Conservation (phyloP, 2,329 filamentous ascomycete genomes). For the Penicillium polonicum region DNA sequence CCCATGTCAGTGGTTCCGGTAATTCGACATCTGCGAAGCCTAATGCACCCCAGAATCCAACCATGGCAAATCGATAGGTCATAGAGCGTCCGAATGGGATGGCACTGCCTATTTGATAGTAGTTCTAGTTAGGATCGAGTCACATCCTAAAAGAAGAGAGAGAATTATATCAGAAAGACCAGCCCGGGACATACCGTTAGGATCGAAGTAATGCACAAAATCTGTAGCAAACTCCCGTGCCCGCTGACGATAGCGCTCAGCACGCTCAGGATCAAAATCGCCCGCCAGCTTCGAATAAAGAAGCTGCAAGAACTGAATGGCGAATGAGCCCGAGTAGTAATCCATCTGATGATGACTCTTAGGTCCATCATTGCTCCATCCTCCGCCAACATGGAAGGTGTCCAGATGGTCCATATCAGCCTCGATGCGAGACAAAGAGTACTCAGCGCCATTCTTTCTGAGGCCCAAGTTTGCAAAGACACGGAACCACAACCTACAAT, state of each 20-base stretch:
- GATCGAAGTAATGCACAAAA: slow-evolving; percentile 73
- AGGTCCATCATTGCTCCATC: slow-evolving; percentile 80
- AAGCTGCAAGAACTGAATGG: slow-evolving; percentile 76
- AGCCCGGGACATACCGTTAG: slow-evolving; percentile 50
- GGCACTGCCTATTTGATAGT: slow-evolving; percentile 50
- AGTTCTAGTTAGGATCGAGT: neutral
- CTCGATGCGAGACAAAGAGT: slow-evolving; percentile 67
- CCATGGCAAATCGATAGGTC: slow-evolving; percentile 81
- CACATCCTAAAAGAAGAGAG: neutral
- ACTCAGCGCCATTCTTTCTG: slow-evolving; percentile 70
- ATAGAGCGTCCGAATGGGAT: slow-evolving; percentile 77
- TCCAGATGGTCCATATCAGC: slow-evolving; percentile 75
- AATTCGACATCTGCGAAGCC: slow-evolving; percentile 74
- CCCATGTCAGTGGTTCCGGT: slow-evolving; percentile 71
- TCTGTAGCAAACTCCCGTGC: slow-evolving; percentile 67
- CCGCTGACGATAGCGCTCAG: slow-evolving; percentile 67
- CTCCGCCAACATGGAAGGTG: slow-evolving; percentile 76
- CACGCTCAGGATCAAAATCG: slow-evolving; percentile 62
- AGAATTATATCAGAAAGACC: neutral
- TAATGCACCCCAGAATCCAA: slow-evolving; percentile 77
- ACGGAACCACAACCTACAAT: slow-evolving; percentile 72
- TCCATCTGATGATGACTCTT: slow-evolving; percentile 80
- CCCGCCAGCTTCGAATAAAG: slow-evolving; percentile 71
- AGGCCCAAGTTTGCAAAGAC: slow-evolving; percentile 79
- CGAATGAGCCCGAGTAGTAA: slow-evolving; percentile 80